Base-by-base conservation (phyloP, 805 yeast genomes). In the Sungouiella thailandica region DNA sequence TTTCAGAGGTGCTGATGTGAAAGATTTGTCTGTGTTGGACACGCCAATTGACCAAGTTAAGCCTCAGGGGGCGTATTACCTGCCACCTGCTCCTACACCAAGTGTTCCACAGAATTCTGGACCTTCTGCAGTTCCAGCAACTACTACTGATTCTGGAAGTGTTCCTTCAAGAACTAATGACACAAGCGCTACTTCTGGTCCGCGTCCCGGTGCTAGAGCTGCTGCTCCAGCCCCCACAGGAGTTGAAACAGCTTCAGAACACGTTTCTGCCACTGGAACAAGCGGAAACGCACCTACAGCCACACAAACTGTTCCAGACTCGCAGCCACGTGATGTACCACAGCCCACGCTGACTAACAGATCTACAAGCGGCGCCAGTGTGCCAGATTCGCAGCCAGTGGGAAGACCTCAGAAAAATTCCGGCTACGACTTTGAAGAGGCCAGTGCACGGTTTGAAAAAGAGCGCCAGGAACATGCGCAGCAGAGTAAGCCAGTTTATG, bases 1-100 rank as follows among this genome's bases (percentile, higher is more conserved):
- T 35, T 83, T 93, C 57, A 77, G 89, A 47, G 98, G 98, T 24
- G 76, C 84, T 17, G 97, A 90, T 50, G 97, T 93, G 15, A 83
- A 85, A 61, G 96, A 84, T 52, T 70, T 93, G 58, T 78, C 78
- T 46, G 93, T 93, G 35, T 70, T 90, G 51, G 97, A 88, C 42
- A 70, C 69, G 23, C 78, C 80, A 4, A 62, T 80, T 38, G 80
- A 78, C 26, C 76, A 76, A 39, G 83, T 82, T 19, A 68, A 70
- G 44, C 82, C 28, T 11, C 35, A 41, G 28, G 31, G 34, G 19
- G 35, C 40, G 13, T 38, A 24, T 11, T 35, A 33, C 35, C 22
- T 32, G 33, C 17, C 32, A 36, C 25, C 47, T 25, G 51, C 28
- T 39, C 47, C 7, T 28, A 23, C 31, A 41, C 25, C 37, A 41